phyloP scores from a whole-genome alignment of 1,139 yeast species.

The Yamadazyma membranifaciens region DNA sequence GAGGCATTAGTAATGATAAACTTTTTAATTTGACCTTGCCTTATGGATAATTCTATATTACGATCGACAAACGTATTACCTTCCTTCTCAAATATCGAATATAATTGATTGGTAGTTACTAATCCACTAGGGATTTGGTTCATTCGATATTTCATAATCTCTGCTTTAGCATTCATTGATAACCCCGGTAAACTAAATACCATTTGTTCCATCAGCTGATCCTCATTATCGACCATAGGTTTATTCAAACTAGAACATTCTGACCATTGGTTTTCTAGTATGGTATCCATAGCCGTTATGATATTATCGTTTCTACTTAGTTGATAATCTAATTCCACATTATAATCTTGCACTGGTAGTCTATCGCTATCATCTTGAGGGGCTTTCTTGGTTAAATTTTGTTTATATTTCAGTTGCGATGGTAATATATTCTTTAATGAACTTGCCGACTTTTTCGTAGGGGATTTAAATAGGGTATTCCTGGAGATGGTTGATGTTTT shows the following conservation, averaged over 20 bases:
- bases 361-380: constrained; percentile 8
- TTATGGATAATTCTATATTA: constrained; percentile 31
- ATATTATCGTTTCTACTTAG: constrained; percentile 32
- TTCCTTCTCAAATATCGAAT: constrained; percentile 37
- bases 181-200: constrained; percentile 36
- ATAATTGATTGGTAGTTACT: constrained; percentile 39
- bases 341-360: constrained; percentile 30
- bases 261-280: constrained; percentile 39
- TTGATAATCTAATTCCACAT: constrained; percentile 42
- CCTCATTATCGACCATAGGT: constrained; percentile 10
- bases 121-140: constrained; percentile 32
- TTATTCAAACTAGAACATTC: constrained; percentile 29
- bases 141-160: constrained; percentile 33
- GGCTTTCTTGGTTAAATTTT: constrained; percentile 14
- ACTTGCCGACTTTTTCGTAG: constrained; percentile 20
- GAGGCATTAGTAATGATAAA: constrained; percentile 46
- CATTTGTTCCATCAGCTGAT: constrained; percentile 23
- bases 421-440: constrained; percentile 26
- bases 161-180: constrained; percentile 36
- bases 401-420: constrained; percentile 24
- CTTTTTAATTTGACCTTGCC: constrained; percentile 35
- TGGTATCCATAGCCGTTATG: constrained; percentile 32
- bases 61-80: constrained; percentile 48
- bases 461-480: constrained; percentile 19
- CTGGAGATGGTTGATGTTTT: constrained; percentile 36